phyloP scores from a whole-genome alignment of 2,329 filamentous ascomycete species.

The Torrubiella hemipterigena region DNA sequence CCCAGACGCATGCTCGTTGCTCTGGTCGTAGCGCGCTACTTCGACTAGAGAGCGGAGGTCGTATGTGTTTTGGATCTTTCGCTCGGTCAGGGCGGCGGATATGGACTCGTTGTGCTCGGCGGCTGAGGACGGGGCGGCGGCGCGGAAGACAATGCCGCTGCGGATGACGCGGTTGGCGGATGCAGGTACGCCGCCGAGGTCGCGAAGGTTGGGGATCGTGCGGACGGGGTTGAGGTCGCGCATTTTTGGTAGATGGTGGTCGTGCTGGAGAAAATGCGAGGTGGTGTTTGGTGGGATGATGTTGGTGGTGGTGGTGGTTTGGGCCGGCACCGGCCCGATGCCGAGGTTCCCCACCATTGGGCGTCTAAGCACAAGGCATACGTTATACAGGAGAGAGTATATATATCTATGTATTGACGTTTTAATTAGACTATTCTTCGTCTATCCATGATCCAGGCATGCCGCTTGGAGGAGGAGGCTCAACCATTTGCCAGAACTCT shows the following conservation, averaged over 20 bases:
- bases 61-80: constrained; percentile 54
- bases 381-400: too few relatives aligned
- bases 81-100: constrained; percentile 32
- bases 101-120: constrained; percentile 36
- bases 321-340: too few relatives aligned
- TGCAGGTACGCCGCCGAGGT: constrained; percentile 46
- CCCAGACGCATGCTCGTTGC: background rate
- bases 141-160: constrained; percentile 50
- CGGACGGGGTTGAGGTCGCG: constrained; percentile 23
- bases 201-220: constrained; percentile 57
- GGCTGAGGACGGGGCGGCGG: constrained; percentile 47
- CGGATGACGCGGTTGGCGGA: constrained; percentile 42
- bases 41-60: constrained; percentile 55
- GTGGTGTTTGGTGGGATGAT: too few relatives aligned
- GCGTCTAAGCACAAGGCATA: too few relatives aligned
- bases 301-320: background rate
- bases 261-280: too few relatives aligned
- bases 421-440: too few relatives aligned
- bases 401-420: too few relatives aligned
- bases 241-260: too few relatives aligned
- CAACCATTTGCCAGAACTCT: too few relatives aligned
- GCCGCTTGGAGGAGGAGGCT: too few relatives aligned
- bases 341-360: background rate
- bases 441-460: too few relatives aligned
- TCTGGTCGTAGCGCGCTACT: constrained; percentile 30